Percentiles rank a stretch among this genome's conserved stretches.
Conservation (phyloP, 768 basidiomycete genomes). For the Rhodotorula taiwanensis region DNA sequence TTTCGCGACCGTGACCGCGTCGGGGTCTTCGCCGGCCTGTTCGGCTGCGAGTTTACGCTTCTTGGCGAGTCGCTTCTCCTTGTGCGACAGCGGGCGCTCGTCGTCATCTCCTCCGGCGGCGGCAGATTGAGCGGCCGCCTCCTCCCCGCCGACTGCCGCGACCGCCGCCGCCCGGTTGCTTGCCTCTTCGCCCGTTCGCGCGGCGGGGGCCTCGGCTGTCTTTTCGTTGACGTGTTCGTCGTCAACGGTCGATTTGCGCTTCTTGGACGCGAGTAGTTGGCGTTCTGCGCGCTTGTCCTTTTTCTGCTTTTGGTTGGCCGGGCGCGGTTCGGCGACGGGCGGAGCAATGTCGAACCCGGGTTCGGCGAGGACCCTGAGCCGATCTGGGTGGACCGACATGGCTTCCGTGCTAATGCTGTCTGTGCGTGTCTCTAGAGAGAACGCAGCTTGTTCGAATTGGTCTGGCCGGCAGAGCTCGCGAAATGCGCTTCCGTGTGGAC, state of each 20-base stretch:
- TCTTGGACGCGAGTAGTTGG: not conserved
- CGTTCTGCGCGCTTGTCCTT: constrained; percentile 11
- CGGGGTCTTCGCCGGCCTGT: constrained; percentile 10
- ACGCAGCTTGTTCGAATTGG: no score
- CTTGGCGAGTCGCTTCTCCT: constrained; percentile 37
- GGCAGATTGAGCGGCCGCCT: not conserved
- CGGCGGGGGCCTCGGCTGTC: no score
- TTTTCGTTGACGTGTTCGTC: no score
- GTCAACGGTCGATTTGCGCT: not conserved
- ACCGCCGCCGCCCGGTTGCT: no score
- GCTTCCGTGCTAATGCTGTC: no score
- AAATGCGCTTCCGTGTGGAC: no score
- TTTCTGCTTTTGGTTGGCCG: not conserved
- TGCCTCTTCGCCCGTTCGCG: no score
- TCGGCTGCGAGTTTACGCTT: constrained; percentile 32
- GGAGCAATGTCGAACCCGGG: constrained; percentile 4
- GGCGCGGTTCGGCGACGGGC: not conserved
- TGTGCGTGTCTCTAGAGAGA: no score
- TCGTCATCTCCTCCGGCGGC: not conserved
- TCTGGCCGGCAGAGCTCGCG: no score
- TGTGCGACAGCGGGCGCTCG: constrained; percentile 35
- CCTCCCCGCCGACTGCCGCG: not conserved
- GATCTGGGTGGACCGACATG: no score
- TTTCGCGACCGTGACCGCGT: not conserved
- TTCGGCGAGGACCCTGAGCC: no score